Percentiles rank a stretch among this genome's conserved stretches.
These are phyloP conservation scores for Diplodia intermedia DNA, from an alignment of 2,329 filamentous ascomycete genomes.

Conservation along the genomic window DNA sequence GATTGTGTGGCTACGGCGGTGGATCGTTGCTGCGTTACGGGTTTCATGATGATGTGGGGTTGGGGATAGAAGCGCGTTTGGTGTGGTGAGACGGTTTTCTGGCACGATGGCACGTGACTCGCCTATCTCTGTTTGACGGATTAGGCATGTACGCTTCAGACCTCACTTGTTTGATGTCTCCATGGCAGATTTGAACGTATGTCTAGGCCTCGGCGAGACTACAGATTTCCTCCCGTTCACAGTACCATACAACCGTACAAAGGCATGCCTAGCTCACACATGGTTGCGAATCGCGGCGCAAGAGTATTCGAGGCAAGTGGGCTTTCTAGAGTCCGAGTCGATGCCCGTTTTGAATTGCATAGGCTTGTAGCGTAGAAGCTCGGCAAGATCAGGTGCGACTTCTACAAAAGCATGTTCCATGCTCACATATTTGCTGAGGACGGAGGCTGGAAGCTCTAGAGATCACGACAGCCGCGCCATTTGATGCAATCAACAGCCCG, in stretches of 20 bases:
- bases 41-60: constrained; percentile 23
- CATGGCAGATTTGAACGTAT: neutral
- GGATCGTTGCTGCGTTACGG: constrained; percentile 20
- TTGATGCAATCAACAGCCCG: neutral
- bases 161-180: neutral
- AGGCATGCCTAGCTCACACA: neutral
- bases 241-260: neutral
- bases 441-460: neutral
- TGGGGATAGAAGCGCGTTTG: neutral
- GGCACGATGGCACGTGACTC: constrained; percentile 12
- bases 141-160: neutral
- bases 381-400: neutral
- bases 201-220: neutral
- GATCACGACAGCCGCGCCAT: neutral
- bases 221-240: neutral
- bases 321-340: neutral
- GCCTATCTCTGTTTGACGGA: neutral
- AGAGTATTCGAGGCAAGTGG: neutral
- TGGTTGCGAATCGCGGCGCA: constrained; percentile 4
- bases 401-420: neutral
- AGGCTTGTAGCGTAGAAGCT: neutral
- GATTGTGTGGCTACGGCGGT: neutral
- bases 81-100: constrained; percentile 1
- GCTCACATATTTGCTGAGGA: neutral
- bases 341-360: constrained; percentile 11